Base-by-base conservation (phyloP, 495 filamentous ascomycete genomes). In the Evernia prunastri region DNA sequence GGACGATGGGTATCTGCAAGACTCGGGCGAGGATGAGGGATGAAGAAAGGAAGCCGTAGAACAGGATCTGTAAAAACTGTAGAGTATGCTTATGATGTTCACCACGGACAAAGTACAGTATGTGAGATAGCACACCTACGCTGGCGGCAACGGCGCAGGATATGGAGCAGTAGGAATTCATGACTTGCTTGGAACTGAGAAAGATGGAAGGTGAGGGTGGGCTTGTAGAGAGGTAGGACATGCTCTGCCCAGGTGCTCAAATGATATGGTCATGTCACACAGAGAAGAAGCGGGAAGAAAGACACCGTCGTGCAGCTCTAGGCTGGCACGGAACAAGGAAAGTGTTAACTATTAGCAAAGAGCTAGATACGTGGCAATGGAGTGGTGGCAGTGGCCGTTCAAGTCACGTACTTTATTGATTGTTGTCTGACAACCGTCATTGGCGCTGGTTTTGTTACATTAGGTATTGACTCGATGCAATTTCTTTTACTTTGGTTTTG, bases 61-160 rank as follows among this genome's bases (percentile, higher is more conserved):
- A 25, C 25, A 72, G 61, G 12, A 61, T 39, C 57, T 69, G 64
- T 15, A 77, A 36, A 58, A 72, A 76, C 10, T 56, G 61, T 45
- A 64, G 29, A 57, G 70, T 62, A 53, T 75, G 66, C 33, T 74
- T 61, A 61, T 77, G 75, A 53, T 77, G 75, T 64, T 77, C 75
- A 23, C 75, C 75, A 20, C 69, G 60, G 47, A 63, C 64, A 60
- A 77, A 76, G 58, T 69, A 74, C 56, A 67, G 47, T 15, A 74
- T 18, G 57, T 75, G 68, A n/a, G 65, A 70, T 67, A 49, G 27
- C 11, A 63, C 49, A 12, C 67, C 67, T 6, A 58, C 53, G 9
- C 31, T 29, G n/a, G 62, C 62, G n/a, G 56, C 43, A 49, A 40
- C 31, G 37, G 23, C 31, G 56, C 42, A 53, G 9, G 35, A 23